Conservation (phyloP, 371 early-diverging fungal genomes). For the Mortierella sp. region DNA sequence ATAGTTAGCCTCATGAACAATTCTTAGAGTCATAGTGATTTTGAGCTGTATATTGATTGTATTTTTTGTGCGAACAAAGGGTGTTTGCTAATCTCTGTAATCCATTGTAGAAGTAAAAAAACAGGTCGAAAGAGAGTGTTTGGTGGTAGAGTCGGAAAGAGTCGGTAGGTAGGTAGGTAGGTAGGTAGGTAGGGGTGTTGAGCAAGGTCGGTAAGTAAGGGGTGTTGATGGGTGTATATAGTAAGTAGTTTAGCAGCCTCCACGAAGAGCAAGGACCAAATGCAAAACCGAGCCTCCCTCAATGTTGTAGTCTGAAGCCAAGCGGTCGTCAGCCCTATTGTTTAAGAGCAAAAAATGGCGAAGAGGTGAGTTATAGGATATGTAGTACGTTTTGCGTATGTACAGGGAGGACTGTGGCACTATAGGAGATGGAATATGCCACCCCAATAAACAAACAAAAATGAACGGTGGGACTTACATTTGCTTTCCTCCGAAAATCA, state of each 20-base stretch:
- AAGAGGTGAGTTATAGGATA: neutral
- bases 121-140: neutral
- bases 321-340: conserved; percentile 89
- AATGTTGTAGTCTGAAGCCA: conserved; percentile 84
- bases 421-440: neutral
- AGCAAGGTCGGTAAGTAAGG: neutral
- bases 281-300: conserved; percentile 95
- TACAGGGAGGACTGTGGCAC: neutral
- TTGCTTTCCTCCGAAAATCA: conserved; percentile 97
- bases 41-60: neutral
- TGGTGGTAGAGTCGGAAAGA: neutral
- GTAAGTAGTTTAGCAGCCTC: conserved; percentile 73
- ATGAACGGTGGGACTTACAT: conserved; percentile 68
- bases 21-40: neutral
- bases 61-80: neutral
- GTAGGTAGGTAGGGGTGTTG: neutral
- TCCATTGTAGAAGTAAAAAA: neutral
- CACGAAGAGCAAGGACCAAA: conserved; percentile 98
- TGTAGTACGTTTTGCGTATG: neutral
- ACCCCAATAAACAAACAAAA: neutral
- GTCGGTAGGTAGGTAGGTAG: neutral
- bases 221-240: neutral
- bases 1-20: no score
- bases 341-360: neutral
- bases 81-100: neutral